These are phyloP conservation scores for Cryptosporidium viatorum DNA, from an alignment of 169 alveolate species.

Conservation along the genomic window DNA sequence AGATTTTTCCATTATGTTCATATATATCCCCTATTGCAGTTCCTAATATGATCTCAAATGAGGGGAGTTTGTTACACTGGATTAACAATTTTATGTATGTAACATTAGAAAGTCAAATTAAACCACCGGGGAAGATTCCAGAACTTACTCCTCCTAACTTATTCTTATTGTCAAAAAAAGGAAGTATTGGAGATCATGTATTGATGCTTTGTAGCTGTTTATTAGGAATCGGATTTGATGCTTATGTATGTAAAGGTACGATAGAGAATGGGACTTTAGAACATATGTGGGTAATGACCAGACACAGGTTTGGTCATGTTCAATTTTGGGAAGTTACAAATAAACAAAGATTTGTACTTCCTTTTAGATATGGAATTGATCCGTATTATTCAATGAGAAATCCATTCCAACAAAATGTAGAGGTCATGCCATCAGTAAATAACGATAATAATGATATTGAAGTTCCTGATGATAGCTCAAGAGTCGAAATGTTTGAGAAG, in stretches of 20 bases:
- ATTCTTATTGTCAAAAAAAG: slow-evolving; percentile 80
- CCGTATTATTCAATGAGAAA: slow-evolving; percentile 17
- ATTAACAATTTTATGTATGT: slow-evolving; percentile 80
- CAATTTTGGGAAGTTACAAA: slow-evolving; percentile 84
- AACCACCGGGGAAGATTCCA: slow-evolving; percentile 61
- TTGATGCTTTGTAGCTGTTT: slow-evolving; percentile 79
- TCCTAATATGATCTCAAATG: slow-evolving; percentile 77
- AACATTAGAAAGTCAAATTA: slow-evolving; percentile 76
- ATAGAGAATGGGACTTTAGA: slow-evolving; percentile 80
- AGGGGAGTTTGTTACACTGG: slow-evolving; percentile 82
- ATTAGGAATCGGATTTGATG: slow-evolving; percentile 81
- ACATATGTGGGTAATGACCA: slow-evolving; percentile 83
- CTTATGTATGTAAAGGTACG: slow-evolving; percentile 82
- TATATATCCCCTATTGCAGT: slow-evolving; percentile 80
- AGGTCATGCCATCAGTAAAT: slow-evolving; percentile 50
- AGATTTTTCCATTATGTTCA: slow-evolving; percentile 75
- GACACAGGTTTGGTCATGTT: slow-evolving; percentile 81
- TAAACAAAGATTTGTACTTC: slow-evolving; percentile 78
- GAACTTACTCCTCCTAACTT: slow-evolving; percentile 80
- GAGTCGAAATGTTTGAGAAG: slow-evolving; percentile 53
- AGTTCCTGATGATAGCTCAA: slow-evolving; percentile 39
- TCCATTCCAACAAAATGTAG: slow-evolving; percentile 49
- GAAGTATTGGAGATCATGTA: slow-evolving; percentile 81
- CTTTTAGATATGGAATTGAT: slow-evolving; percentile 60
- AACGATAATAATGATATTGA: slow-evolving; percentile 41